Evolutionary conservation across 345 rosid genomes (phyloP).

Genomic region (Rhodamnia argentea): DNA sequence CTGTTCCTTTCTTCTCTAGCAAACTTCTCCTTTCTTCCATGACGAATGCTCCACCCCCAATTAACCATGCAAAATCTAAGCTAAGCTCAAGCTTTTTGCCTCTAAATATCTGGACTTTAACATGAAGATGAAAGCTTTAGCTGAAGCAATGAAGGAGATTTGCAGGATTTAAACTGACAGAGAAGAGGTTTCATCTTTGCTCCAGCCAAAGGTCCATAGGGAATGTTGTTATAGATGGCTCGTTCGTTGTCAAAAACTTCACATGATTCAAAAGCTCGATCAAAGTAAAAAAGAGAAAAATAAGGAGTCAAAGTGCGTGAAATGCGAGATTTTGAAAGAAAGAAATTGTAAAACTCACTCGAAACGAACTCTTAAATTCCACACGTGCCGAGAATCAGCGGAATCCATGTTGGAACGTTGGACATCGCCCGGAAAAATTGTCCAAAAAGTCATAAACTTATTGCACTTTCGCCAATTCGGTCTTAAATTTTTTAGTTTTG

Average conservation of each 20-base stretch:
- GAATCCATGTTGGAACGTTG: background rate
- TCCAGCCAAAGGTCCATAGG: background rate
- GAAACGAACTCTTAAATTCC: background rate
- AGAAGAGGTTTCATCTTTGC: background rate
- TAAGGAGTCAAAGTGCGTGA: background rate
- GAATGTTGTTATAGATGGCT: background rate
- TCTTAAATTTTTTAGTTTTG: too few species aligned
- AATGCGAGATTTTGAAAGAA: background rate
- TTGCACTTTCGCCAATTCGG: too few species aligned
- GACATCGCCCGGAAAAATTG: background rate
- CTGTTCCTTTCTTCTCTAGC: constrained; percentile 15
- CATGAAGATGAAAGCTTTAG: background rate
- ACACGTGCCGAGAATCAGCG: background rate
- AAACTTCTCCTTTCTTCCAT: constrained; percentile 16
- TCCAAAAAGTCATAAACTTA: too few species aligned
- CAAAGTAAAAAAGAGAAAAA: background rate
- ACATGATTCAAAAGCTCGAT: background rate
- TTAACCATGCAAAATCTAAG: background rate
- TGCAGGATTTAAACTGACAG: background rate
- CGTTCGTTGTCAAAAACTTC: background rate
- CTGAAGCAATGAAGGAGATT: background rate
- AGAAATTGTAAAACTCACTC: background rate
- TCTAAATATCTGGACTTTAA: background rate
- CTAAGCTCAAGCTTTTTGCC: background rate
- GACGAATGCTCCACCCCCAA: background rate